phyloP scores from a whole-genome alignment of 371 early-diverging fungal genomes.

The Rhizopus arrhizus region DNA sequence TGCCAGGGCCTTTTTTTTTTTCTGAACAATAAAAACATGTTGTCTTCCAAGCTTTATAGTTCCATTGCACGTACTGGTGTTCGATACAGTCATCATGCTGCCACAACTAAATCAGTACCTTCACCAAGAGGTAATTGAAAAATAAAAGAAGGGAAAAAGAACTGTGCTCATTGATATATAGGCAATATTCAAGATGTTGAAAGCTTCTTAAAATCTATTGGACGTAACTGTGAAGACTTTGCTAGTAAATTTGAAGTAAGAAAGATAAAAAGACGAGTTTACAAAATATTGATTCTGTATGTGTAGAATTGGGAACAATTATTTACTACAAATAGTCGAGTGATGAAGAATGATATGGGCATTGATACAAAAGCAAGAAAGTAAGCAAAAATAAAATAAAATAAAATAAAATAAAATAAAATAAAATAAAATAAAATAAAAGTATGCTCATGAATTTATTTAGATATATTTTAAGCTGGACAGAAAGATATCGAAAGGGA shows the following conservation, averaged over 20 bases:
- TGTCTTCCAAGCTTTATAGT: background rate
- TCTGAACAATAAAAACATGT: background rate
- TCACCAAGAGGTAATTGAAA: conserved; percentile 25
- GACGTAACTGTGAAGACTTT: conserved; percentile 63
- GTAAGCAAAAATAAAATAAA: conserved; percentile 3
- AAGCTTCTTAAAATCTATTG: conserved; percentile 57
- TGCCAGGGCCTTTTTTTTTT: no score
- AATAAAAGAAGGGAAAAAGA: background rate
- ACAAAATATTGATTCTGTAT: background rate
- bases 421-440: background rate
- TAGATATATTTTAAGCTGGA: conserved; percentile 60
- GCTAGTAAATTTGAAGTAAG: conserved; percentile 59
- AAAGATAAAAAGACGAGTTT: background rate
- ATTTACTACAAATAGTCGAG: conserved; percentile 50
- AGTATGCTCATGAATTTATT: background rate
- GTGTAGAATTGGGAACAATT: conserved; percentile 65
- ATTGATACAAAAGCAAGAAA: conserved; percentile 51
- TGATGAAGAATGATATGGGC: conserved; percentile 57
- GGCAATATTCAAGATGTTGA: conserved; percentile 52
- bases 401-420: background rate
- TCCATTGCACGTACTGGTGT: conserved; percentile 18
- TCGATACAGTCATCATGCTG: conserved; percentile 27
- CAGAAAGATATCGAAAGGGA: conserved; percentile 55
- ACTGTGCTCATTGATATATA: conserved; percentile 16
- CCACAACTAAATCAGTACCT: conserved; percentile 23